Evolutionary conservation across 495 filamentous ascomycete genomes (phyloP).

Genomic region (Daldinia caldariorum): DNA sequence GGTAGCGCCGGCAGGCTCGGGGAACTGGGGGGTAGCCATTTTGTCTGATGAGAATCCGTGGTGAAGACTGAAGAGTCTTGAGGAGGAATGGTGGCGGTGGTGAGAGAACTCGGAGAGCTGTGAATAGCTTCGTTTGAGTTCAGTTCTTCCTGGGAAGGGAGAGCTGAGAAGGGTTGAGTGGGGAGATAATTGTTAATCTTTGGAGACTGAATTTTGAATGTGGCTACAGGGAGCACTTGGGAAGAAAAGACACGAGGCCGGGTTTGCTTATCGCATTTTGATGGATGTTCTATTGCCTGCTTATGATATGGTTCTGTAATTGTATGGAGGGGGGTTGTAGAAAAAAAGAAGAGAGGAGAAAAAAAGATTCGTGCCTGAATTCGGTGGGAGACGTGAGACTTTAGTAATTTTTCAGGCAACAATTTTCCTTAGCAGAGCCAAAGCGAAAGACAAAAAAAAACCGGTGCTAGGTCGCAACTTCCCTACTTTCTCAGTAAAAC

Average conservation of each 20-base stretch:
- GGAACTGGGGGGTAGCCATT: conserved; percentile 70
- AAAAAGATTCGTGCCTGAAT: conserved; percentile 34
- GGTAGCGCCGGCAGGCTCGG: conserved; percentile 66
- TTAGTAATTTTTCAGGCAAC: conserved; percentile 52
- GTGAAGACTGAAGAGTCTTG: conserved; percentile 67
- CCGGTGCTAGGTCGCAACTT: background rate
- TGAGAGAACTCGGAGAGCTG: conserved; percentile 59
- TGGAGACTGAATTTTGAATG: conserved; percentile 60
- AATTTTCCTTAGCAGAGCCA: conserved; percentile 16
- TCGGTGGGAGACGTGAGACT: conserved; percentile 39
- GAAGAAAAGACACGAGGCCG: conserved; percentile 39
- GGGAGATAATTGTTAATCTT: conserved; percentile 50
- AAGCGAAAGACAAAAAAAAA: conserved; percentile 3
- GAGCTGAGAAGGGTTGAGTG: conserved; percentile 60
- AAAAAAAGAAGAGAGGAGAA: conserved; percentile 23
- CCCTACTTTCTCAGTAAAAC: background rate
- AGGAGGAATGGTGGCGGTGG: conserved; percentile 61
- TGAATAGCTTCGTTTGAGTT: conserved; percentile 61
- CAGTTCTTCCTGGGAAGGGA: conserved; percentile 65
- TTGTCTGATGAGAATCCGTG: conserved; percentile 66
- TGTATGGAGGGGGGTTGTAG: conserved; percentile 27
- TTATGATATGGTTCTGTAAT: conserved; percentile 32
- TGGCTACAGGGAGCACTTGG: conserved; percentile 33
- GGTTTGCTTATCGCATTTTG: conserved; percentile 55
- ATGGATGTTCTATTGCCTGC: conserved; percentile 27